Conservation (phyloP, 331 rosid species). For the Quercus phellos region DNA sequence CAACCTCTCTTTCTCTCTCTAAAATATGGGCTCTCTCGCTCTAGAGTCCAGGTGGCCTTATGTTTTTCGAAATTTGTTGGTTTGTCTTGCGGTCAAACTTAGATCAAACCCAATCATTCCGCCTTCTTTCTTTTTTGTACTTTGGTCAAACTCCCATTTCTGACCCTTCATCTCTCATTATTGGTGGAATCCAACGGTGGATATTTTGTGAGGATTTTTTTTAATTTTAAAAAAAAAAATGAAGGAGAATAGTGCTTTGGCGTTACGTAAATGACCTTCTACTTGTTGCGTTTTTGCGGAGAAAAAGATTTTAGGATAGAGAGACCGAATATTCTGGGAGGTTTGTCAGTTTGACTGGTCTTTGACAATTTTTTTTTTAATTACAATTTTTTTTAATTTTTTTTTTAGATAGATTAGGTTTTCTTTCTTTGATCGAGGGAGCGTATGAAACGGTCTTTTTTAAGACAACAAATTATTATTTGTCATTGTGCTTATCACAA, state of each 20-base stretch:
- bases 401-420: not conserved
- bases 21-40: not conserved
- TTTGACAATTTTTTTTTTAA: not conserved
- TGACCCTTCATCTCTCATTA: slow-evolving; percentile 24
- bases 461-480: not conserved
- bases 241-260: not conserved
- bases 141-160: slow-evolving; percentile 43
- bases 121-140: slow-evolving; percentile 37
- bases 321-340: slow-evolving; percentile 26
- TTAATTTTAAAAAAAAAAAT: too few relatives aligned
- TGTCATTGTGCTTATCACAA: too few relatives aligned
- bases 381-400: too few relatives aligned
- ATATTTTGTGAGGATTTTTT: not conserved
- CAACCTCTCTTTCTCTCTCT: slow-evolving; percentile 26
- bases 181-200: slow-evolving; percentile 14
- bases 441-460: slow-evolving; percentile 7
- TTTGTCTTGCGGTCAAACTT: slow-evolving; percentile 47
- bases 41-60: slow-evolving; percentile 32
- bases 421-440: not conserved
- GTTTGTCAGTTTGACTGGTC: slow-evolving; percentile 25
- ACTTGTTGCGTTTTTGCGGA: not conserved
- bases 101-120: slow-evolving; percentile 64
- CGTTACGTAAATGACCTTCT: slow-evolving; percentile 13
- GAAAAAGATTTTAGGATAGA: not conserved
- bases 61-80: slow-evolving; percentile 15